Percentiles rank a stretch among this genome's conserved stretches.
phyloP scores from a whole-genome alignment of 2,329 filamentous ascomycete genomes.

The Fusarium armeniacum region DNA sequence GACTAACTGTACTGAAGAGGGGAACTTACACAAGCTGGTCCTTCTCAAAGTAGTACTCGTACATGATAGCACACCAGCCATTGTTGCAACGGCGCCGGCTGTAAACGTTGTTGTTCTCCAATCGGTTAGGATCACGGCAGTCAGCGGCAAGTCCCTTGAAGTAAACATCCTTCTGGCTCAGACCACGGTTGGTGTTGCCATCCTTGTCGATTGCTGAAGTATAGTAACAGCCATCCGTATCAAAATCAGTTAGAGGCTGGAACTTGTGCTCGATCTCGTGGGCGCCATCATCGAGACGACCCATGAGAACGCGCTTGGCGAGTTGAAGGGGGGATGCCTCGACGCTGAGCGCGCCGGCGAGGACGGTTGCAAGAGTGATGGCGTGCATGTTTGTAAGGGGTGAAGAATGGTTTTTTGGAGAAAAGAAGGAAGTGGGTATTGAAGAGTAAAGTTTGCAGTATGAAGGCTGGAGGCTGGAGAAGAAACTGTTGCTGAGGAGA shows the following conservation, averaged over 20 bases:
- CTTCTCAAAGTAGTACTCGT: slow-evolving; percentile 39
- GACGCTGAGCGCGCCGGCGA: slow-evolving; percentile 15
- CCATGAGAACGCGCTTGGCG: slow-evolving; percentile 26
- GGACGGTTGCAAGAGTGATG: slow-evolving; percentile 4
- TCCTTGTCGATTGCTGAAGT: slow-evolving; percentile 59
- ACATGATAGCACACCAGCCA: slow-evolving; percentile 53
- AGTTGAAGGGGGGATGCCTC: slow-evolving; percentile 14
- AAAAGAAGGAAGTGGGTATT: background rate
- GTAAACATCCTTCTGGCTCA: slow-evolving; percentile 15
- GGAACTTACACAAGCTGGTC: slow-evolving; percentile 22
- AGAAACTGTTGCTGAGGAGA: background rate
- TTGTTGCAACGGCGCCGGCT: slow-evolving; percentile 53
- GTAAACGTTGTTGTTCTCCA: slow-evolving; percentile 53
- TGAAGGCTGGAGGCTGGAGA: background rate
- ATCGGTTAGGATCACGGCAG: slow-evolving; percentile 47
- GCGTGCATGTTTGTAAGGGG: slow-evolving; percentile 4
- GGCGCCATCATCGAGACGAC: slow-evolving; percentile 44
- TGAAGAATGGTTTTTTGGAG: no score
- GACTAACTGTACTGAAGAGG: fast-evolving
- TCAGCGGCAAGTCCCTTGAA: slow-evolving; percentile 27
- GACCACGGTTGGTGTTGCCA: slow-evolving; percentile 51
- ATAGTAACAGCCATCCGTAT: slow-evolving; percentile 60
- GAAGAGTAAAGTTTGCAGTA: background rate
- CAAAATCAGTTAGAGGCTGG: slow-evolving; percentile 58
- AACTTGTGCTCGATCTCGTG: slow-evolving; percentile 54